Evolutionary conservation across 1,139 yeast species (phyloP).

Genomic region (Magnusiomyces clavatus): DNA sequence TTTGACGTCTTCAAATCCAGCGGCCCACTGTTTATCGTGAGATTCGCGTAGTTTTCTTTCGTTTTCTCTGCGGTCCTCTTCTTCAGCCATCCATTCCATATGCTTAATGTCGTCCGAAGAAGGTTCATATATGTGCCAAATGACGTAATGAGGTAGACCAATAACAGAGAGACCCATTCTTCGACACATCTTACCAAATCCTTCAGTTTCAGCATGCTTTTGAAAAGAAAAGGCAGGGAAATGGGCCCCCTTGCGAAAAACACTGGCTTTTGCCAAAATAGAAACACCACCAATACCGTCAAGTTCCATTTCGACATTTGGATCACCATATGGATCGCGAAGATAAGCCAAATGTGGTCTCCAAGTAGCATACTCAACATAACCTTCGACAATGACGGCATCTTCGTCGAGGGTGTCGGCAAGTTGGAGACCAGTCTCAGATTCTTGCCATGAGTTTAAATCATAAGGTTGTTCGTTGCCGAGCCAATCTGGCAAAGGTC

Average conservation of each 20-base stretch:
- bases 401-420: slow-evolving; percentile 76
- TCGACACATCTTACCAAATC: slow-evolving; percentile 78
- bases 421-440: slow-evolving; percentile 72
- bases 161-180: slow-evolving; percentile 75
- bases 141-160: slow-evolving; percentile 83
- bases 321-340: slow-evolving; percentile 80
- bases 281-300: slow-evolving; percentile 94
- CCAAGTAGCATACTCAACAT: slow-evolving; percentile 90
- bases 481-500: slow-evolving; percentile 85
- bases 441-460: slow-evolving; percentile 85
- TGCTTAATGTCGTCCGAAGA: slow-evolving; percentile 80
- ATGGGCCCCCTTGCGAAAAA: slow-evolving; percentile 73
- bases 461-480: slow-evolving; percentile 89
- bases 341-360: slow-evolving; percentile 83
- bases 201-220: slow-evolving; percentile 91
- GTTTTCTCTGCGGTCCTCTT: slow-evolving; percentile 66
- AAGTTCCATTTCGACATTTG: slow-evolving; percentile 76
- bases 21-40: slow-evolving; percentile 67
- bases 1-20: slow-evolving; percentile 69
- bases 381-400: slow-evolving; percentile 87
- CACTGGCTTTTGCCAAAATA: slow-evolving; percentile 69
- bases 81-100: slow-evolving; percentile 96
- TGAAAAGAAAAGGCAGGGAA: slow-evolving; percentile 88
- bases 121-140: slow-evolving; percentile 92
- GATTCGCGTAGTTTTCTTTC: slow-evolving; percentile 60